Evolutionary conservation across 768 basidiomycete genomes (phyloP), one percentile per base, ranked within the genome.

Genomic region (Termitomyces sp.): DNA sequence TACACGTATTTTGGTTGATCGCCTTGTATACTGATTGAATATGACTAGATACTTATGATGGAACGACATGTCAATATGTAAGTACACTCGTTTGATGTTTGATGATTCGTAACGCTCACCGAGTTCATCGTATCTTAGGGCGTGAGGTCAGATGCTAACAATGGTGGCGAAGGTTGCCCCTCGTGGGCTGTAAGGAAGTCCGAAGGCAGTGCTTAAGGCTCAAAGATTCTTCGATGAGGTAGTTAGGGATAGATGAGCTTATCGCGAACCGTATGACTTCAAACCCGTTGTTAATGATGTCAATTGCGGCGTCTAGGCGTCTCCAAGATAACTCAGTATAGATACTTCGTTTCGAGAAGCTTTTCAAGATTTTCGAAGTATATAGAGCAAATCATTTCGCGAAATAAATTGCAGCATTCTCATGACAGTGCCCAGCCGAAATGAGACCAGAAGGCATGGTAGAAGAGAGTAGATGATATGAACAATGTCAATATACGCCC

Each of bases 151-250:
- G 39, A 38, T 12, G 16, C 48, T 33, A 40, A 38, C 38, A 39
- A 48, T 48, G 45, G 48, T 28, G 57, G 18, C 18, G 57, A 58
- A 50, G 38, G 22, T 15, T 58, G 57, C 24, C 48, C 38, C 32
- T 28, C 49, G 49, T 32, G 48, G 46, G 28, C 16, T 32, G 49
- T 33, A 49, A 35, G 33, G 44, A 49, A 35, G 46, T 48, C 57
- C 16, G 16, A 28, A 49, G 44, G 24, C 57, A 52, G 16, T 35
- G 28, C 36, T 44, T 36, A 12, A 46, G 55, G 33, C 39, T 44
- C 52, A 38, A n/a, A 20, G 13, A 50, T 33, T 20, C 20, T 52
- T 52, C 12, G 18, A n/a, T 20, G 0, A n/a, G 35, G 33, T 51
- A 20, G n/a, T 33, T 38, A 15, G 22, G 9, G 20, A 38, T 7